phyloP scores from a whole-genome alignment of 768 basidiomycete species.

The Amanita pallidorosea region DNA sequence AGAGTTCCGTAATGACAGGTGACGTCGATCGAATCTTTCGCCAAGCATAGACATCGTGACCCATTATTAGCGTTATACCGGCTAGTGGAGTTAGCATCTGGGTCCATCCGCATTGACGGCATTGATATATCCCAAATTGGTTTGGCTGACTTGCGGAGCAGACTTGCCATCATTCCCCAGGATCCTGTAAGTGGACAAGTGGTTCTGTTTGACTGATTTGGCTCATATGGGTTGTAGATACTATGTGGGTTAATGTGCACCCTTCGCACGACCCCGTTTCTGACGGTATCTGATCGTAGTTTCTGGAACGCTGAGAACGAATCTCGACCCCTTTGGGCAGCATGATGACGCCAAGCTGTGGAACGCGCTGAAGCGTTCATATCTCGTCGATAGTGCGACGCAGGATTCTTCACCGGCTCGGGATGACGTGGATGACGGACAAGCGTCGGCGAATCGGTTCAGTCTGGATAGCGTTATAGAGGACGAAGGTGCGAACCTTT shows the following conservation, averaged over 20 bases:
- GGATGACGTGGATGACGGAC: slow-evolving; percentile 25
- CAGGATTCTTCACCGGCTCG: slow-evolving; percentile 17
- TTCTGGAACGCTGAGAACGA: slow-evolving; percentile 74
- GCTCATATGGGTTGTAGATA: slow-evolving; percentile 20
- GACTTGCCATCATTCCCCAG: slow-evolving; percentile 76
- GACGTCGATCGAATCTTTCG: slow-evolving; percentile 8
- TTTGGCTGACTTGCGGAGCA: slow-evolving; percentile 56
- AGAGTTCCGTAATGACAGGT: slow-evolving; percentile 82
- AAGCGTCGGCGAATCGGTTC: slow-evolving; percentile 50
- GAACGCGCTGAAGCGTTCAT: slow-evolving; percentile 80
- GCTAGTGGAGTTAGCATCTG: slow-evolving; percentile 69
- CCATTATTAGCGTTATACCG: slow-evolving; percentile 62
- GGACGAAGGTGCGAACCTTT: slow-evolving; percentile 79
- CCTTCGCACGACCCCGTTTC: background rate
- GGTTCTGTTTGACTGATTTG: slow-evolving; percentile 5
- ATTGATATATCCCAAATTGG: slow-evolving; percentile 80
- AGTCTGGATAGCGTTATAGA: slow-evolving; percentile 77
- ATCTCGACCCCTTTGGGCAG: slow-evolving; percentile 82
- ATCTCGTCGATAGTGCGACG: slow-evolving; percentile 54
- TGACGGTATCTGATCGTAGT: slow-evolving; percentile 25
- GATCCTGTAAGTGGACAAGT: slow-evolving; percentile 44
- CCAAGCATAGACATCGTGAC: background rate
- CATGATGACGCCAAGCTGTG: slow-evolving; percentile 76
- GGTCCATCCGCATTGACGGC: slow-evolving; percentile 70
- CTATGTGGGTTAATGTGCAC: slow-evolving; percentile 26